Evolutionary conservation across 169 alveolate species (phyloP).

Genomic region (Blepharisma undulans): DNA sequence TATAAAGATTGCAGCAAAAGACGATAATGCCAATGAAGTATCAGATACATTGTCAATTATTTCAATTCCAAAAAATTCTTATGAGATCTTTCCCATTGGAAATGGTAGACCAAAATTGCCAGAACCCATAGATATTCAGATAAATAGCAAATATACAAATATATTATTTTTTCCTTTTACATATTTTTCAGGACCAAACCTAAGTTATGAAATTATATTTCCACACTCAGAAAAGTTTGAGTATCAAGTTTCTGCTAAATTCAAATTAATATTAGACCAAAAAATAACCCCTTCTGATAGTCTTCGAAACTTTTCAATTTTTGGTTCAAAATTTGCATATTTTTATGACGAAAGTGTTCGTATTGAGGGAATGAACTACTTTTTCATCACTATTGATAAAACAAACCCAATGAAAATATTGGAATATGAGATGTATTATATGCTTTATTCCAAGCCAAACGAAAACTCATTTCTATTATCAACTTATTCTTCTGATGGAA

Average conservation of each 20-base stretch:
- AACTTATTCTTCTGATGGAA: not conserved
- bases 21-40: not conserved
- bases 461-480: not conserved
- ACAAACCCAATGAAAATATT: not conserved
- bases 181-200: not conserved
- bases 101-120: not conserved
- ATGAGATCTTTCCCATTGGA: not conserved
- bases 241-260: not conserved
- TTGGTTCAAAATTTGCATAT: not conserved
- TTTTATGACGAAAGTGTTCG: not conserved
- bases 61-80: not conserved
- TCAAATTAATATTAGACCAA: not conserved
- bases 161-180: not conserved
- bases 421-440: not conserved
- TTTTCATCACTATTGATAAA: not conserved
- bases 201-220: not conserved
- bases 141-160: not conserved
- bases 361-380: not conserved
- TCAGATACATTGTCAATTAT: not conserved
- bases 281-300: not conserved
- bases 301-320: not conserved
- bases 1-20: not conserved
- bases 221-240: not conserved
- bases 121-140: not conserved
- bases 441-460: not conserved